Percentiles rank a stretch among this genome's conserved stretches.
Evolutionary conservation across 2,329 filamentous ascomycete genomes (phyloP).

Genomic region (Cryphonectria japonica): DNA sequence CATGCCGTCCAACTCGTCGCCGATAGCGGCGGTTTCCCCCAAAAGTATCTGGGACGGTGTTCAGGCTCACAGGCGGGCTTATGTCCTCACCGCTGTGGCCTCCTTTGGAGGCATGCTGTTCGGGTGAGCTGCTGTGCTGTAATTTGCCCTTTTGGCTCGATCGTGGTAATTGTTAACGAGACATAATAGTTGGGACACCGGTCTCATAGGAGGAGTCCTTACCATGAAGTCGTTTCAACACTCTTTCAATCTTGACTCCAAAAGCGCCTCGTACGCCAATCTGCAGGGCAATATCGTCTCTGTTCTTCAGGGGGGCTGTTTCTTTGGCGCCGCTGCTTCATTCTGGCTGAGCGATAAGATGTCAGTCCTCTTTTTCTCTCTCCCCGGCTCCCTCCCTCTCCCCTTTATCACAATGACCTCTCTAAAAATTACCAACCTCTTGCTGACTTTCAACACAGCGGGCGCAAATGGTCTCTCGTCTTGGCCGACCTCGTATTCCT

Average conservation of each 20-base stretch:
- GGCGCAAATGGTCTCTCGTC: slow-evolving; percentile 25
- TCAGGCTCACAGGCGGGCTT: slow-evolving; percentile 20
- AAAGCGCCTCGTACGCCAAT: slow-evolving; percentile 25
- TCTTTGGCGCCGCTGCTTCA: slow-evolving; percentile 29
- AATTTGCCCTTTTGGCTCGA: neutral
- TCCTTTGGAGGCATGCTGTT: slow-evolving; percentile 29
- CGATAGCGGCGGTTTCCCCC: neutral
- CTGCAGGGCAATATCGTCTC: slow-evolving; percentile 45
- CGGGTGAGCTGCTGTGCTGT: slow-evolving; percentile 15
- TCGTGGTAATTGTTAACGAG: neutral
- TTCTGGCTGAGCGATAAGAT: slow-evolving; percentile 60
- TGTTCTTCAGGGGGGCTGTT: slow-evolving; percentile 27
- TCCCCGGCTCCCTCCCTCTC: neutral
- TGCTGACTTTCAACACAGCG: slow-evolving; percentile 1
- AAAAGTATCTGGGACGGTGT: slow-evolving; percentile 23
- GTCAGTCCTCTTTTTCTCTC: neutral
- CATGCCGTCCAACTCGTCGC: slow-evolving; percentile 8
- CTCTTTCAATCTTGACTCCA: slow-evolving; percentile 25
- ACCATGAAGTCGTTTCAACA: slow-evolving; percentile 29
- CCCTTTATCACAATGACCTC: too few species aligned
- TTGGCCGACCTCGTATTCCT: slow-evolving; percentile 23
- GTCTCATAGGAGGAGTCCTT: slow-evolving; percentile 28
- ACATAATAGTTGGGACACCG: slow-evolving; percentile 25
- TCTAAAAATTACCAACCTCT: neutral
- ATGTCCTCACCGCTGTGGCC: slow-evolving; percentile 26